phyloP scores from a whole-genome alignment of 352 stramenopile species.

The Hyaloperonospora brassicae region DNA sequence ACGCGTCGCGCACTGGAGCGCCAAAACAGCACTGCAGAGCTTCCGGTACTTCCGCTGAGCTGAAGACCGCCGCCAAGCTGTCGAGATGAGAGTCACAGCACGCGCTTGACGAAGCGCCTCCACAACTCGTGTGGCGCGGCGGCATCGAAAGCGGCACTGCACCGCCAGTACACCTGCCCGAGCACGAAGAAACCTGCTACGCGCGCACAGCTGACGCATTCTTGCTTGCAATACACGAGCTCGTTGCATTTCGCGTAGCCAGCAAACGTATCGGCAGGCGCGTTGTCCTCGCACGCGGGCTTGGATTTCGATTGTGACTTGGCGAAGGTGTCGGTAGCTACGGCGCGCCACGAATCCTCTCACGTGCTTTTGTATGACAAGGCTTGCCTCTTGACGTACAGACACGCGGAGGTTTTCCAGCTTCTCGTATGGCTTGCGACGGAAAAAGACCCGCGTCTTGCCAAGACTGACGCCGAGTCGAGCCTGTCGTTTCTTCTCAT shows the following conservation, averaged over 20 bases:
- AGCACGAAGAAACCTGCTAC: constrained; percentile 33
- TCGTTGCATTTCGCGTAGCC: constrained; percentile 33
- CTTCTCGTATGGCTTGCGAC: constrained; percentile 89
- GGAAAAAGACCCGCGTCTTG: constrained; percentile 92
- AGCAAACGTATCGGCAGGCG: constrained; percentile 30
- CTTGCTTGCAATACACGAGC: constrained; percentile 39
- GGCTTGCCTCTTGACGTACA: constrained; percentile 25
- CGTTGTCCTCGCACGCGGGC: constrained; percentile 28
- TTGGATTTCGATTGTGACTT: constrained; percentile 41
- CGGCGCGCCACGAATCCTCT: constrained; percentile 40
- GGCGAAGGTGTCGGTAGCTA: constrained; percentile 29
- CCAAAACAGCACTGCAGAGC: constrained; percentile 28
- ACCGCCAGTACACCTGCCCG: constrained; percentile 32
- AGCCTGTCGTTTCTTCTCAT: constrained; percentile 17
- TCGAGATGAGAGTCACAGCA: constrained; percentile 35
- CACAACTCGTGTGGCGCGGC: constrained; percentile 22
- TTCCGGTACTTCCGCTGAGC: constrained; percentile 26
- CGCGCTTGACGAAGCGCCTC: constrained; percentile 36
- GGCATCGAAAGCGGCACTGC: constrained; percentile 49
- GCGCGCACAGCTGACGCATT: constrained; percentile 34
- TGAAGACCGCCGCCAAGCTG: constrained; percentile 31
- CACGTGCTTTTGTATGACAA: constrained; percentile 45
- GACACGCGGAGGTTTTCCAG: constrained; percentile 66
- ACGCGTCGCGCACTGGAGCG: constrained; percentile 52
- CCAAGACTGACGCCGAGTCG: constrained; percentile 68